Base-by-base conservation (phyloP, 2,329 filamentous ascomycete genomes). In the Mollisiaceae sp. region DNA sequence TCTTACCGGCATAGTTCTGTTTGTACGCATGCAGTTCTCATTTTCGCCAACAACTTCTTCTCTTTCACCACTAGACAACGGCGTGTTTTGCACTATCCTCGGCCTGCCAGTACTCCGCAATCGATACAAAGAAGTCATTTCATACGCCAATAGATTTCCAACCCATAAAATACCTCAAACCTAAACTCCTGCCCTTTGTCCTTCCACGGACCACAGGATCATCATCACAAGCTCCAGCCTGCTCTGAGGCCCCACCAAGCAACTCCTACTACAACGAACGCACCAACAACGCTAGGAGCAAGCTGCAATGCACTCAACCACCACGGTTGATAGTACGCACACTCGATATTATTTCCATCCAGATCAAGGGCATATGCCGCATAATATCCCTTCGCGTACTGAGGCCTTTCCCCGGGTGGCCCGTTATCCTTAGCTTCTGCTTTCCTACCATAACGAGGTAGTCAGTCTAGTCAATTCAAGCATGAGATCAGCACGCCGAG, bases 291-390 rank as follows among this genome's bases (percentile, higher is more conserved):
- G 38, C 11, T 67, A 1, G 63, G 65, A 18, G 54, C 60, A 62
- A 59, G 12, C 56, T 67, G 64, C 18, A 67, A n/a, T 2, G 62
- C 64, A 60, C 60, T 65, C 60, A 67, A 65, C 66, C 68, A 70
- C 50, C 52, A 64, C 9, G 66, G 63, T 24, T 70, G 63, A 52
- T 64, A 68, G n/a, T 65, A 68, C 20, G 65, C 55, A 57, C 61
- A 67, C 59, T 70, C 67, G 41, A 70, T 57, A 55, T 69, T 67
- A 50, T 70, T 65, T 18, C 68, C 68, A 47, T 67, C 65, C 14
- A 55, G 50, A 64, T 70, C 67, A 39, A 65, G 38, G 0, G 69
- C 36, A 60, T 62, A 70, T 1, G 68, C 63, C 8, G 65, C 63
- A 45, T 70, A 66, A 39, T 67, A 67, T 22, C 64, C 65, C 12